Conservation (phyloP, 306 rosid genomes). For the Cicer chorassanicum region DNA sequence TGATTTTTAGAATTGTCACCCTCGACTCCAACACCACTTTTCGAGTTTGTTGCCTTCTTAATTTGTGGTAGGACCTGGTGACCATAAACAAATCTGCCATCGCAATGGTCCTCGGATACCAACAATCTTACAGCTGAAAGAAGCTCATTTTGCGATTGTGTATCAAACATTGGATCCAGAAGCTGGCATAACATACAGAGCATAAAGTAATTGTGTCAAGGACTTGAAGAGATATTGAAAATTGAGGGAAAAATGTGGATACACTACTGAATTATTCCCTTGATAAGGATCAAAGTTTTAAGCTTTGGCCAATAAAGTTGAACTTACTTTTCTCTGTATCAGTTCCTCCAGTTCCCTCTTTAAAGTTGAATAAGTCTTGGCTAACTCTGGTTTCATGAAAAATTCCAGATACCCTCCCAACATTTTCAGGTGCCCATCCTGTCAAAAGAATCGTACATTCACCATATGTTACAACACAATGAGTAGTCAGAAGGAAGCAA, state of each 20-base stretch:
- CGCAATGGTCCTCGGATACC: constrained; percentile 85
- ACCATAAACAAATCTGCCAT: constrained; percentile 79
- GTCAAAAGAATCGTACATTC: constrained; percentile 45
- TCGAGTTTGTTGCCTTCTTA: constrained; percentile 52
- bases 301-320: constrained; percentile 20
- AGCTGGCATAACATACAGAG: constrained; percentile 64
- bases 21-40: constrained; percentile 41
- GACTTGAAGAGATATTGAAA: constrained; percentile 38
- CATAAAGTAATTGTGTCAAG: constrained; percentile 38
- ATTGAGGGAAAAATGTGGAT: constrained; percentile 15
- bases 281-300: constrained; percentile 16
- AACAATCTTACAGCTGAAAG: constrained; percentile 79
- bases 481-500: constrained; percentile 36
- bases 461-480: constrained; percentile 23
- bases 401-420: constrained; percentile 92
- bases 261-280: constrained; percentile 22
- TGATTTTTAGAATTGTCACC: constrained; percentile 65
- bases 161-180: constrained; percentile 71
- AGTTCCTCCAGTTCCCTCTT: constrained; percentile 80
- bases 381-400: constrained; percentile 86
- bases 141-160: constrained; percentile 61
- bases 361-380: constrained; percentile 67
- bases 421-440: constrained; percentile 98
- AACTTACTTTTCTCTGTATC: constrained; percentile 74
- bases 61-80: constrained; percentile 57